Evolutionary conservation across 2,329 filamentous ascomycete genomes (phyloP).

Genomic region (Aspergillus sp.): DNA sequence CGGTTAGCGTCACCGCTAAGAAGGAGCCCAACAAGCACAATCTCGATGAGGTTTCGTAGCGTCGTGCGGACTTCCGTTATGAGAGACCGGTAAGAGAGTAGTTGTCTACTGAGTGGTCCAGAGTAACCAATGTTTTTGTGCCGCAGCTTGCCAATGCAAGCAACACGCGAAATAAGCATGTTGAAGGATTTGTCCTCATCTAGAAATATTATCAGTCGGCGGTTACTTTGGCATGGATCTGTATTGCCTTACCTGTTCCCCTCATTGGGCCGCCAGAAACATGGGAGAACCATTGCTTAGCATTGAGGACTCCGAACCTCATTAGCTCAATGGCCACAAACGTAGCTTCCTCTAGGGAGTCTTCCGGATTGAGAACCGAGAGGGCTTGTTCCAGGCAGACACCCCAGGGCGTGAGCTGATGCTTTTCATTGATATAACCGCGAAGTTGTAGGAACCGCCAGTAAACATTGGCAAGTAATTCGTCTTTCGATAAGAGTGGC

Average conservation of each 20-base stretch:
- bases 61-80: slow-evolving; percentile 75
- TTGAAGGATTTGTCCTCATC: slow-evolving; percentile 77
- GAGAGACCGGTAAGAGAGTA: slow-evolving; percentile 83
- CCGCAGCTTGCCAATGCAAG: slow-evolving; percentile 76
- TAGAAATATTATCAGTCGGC: slow-evolving; percentile 37
- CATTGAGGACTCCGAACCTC: slow-evolving; percentile 73
- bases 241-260: slow-evolving; percentile 46
- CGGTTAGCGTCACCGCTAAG: slow-evolving; percentile 76
- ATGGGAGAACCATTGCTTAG: slow-evolving; percentile 61
- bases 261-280: slow-evolving; percentile 61
- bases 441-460: slow-evolving; percentile 90
- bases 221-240: slow-evolving; percentile 9
- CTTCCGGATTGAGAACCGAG: slow-evolving; percentile 57
- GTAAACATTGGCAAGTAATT: slow-evolving; percentile 72
- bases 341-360: slow-evolving; percentile 70
- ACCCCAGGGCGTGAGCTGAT: slow-evolving; percentile 82
- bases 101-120: slow-evolving; percentile 85
- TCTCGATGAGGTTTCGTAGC: slow-evolving; percentile 80
- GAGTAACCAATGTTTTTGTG: slow-evolving; percentile 90
- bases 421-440: slow-evolving; percentile 75
- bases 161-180: slow-evolving; percentile 80
- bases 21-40: slow-evolving; percentile 76
- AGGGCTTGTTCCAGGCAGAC: slow-evolving; percentile 72
- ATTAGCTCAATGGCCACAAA: slow-evolving; percentile 85
- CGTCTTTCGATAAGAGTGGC: slow-evolving; percentile 62